Evolutionary conservation across 192 early-diverging fungal genomes (phyloP), one percentile per base, ranked within the genome.

Genomic region (Funneliformis mosseae): DNA sequence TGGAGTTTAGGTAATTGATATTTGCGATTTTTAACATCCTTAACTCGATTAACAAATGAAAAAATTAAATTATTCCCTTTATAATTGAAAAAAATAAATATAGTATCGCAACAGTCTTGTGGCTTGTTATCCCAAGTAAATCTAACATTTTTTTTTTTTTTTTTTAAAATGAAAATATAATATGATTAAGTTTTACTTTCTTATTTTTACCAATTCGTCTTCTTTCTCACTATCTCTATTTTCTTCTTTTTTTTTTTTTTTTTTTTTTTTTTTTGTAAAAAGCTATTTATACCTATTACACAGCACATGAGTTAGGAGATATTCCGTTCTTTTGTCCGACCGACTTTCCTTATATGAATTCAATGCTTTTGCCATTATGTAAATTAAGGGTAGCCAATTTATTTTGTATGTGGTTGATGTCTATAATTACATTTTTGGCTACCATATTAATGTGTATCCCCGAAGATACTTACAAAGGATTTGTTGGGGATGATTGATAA

Each of bases 341-440:
- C 18, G 18, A 70, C n/a, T 70, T 43, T 42, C 16, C 68, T n/a
- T 70, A 70, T 41, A n/a, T 23, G 43, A 21, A 33, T 21, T 16
- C 28, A n/a, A 41, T 38, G 16, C 5, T 42, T 9, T 70, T 70
- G 2, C 21, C 1, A n/a, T 16, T 21, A 41, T 70, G 68, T 70
- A 12, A 70, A n/a, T n/a, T 70, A 41, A 33, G 68, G 21, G 7
- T 21, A 8, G 38, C 68, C 2, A 70, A 70, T 42, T 42, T 70
- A 42, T 9, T 70, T 70, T 70, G 68, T 70, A 70, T 70, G 68
- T 70, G 68, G 68, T 21, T 70, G 42, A 41, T 41, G 12, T 70
- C n/a, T 21, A 4, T 70, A n/a, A 55, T 55, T 16, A 55, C 50
- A 18, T 43, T 42, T n/a, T 0, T 70, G 21, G 21, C 39, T 41